These are phyloP conservation scores for Talaromyces sp. DNA, from an alignment of 2,329 filamentous ascomycete genomes.

Conservation along the genomic window DNA sequence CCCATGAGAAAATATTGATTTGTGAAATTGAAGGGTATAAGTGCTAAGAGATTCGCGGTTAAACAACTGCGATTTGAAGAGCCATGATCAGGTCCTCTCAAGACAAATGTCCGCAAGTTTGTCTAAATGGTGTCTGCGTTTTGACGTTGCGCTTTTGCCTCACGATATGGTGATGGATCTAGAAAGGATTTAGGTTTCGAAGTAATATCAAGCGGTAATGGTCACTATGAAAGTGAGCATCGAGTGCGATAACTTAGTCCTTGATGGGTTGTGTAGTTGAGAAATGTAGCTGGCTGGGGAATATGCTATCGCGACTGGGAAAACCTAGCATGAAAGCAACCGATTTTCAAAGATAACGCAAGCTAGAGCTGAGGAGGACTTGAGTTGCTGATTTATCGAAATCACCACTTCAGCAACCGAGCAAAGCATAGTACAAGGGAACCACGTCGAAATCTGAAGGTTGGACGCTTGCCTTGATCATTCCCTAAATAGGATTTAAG, in stretches of 20 bases:
- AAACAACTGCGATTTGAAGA: not conserved
- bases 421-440: not conserved
- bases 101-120: not conserved
- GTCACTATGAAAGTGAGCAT: too few species aligned
- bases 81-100: not conserved
- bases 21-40: not conserved
- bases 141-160: not conserved
- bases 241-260: too few species aligned
- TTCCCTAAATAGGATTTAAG: not conserved
- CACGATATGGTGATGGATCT: not conserved
- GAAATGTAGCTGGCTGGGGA: not conserved
- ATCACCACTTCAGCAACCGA: too few species aligned
- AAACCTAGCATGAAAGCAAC: not conserved
- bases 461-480: not conserved
- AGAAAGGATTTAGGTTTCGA: not conserved
- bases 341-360: not conserved
- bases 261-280: too few species aligned
- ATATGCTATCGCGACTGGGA: not conserved
- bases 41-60: not conserved
- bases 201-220: not conserved
- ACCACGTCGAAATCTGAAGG: not conserved
- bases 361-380: not conserved
- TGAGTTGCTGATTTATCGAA: not conserved
- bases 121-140: not conserved
- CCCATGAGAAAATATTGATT: not conserved